phyloP scores from a whole-genome alignment of 2,329 filamentous ascomycete species.

The Colletotrichum lindemuthianum region DNA sequence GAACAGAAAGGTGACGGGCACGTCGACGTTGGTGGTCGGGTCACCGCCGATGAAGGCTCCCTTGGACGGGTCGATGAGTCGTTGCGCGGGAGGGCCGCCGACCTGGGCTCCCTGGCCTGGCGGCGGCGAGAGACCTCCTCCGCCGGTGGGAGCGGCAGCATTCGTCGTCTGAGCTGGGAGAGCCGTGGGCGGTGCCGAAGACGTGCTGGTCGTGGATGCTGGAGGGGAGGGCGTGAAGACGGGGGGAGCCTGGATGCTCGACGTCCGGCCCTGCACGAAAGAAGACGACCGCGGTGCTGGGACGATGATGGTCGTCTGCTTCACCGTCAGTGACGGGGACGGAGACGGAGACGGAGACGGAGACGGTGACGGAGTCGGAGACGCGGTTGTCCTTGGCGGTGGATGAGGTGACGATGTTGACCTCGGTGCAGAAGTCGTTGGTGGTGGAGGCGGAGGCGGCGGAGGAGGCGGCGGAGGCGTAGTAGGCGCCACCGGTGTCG shows the following conservation, averaged over 20 bases:
- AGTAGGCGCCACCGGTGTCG: neutral
- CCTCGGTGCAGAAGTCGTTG: neutral
- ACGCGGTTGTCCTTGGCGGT: neutral
- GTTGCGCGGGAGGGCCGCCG: conserved; percentile 4
- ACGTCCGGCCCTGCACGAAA: no score
- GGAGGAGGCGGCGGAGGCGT: neutral
- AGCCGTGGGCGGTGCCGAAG: conserved; percentile 8
- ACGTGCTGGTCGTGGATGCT: neutral
- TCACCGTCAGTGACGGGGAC: no score
- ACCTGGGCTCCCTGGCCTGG: conserved; percentile 7
- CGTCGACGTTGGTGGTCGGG: conserved; percentile 36
- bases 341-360: no score
- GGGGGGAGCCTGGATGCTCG: neutral
- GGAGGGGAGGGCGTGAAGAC: conserved; percentile 6
- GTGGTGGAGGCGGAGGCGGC: neutral
- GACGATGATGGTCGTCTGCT: no score
- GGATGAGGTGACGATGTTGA: no score
- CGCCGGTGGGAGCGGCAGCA: neutral
- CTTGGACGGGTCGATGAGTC: conserved; percentile 21
- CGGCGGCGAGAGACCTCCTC: conserved; percentile 7
- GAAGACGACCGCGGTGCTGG: no score
- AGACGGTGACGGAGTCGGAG: no score
- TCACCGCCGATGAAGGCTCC: conserved; percentile 28
- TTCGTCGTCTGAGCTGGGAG: conserved; percentile 24
- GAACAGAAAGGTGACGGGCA: conserved; percentile 40